Conservation (phyloP, 495 filamentous ascomycete genomes). For the Friedmanniomyces endolithicus region DNA sequence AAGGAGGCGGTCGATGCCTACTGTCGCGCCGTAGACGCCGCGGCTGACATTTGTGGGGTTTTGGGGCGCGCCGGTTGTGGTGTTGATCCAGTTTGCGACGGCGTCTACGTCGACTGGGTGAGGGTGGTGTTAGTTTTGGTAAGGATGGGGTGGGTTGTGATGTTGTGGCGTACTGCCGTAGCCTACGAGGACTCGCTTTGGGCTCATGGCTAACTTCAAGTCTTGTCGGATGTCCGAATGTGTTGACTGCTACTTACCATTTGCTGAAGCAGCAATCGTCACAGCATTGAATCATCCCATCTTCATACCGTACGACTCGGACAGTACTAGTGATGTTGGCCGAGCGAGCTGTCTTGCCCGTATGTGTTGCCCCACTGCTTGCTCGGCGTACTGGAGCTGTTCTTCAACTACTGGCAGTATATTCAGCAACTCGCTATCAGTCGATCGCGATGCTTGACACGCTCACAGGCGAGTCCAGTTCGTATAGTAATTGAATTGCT, state of each 20-base stretch:
- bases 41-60: constrained; percentile 29
- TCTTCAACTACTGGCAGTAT: too few relatives aligned
- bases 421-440: too few relatives aligned
- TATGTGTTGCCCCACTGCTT: neutral
- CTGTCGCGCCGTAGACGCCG: constrained; percentile 33
- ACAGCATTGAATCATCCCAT: too few relatives aligned
- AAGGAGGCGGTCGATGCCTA: constrained; percentile 33
- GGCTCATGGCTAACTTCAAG: constrained; percentile 17
- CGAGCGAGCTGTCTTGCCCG: neutral
- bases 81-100: constrained; percentile 37
- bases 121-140: constrained; percentile 32
- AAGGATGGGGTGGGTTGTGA: neutral
- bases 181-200: constrained; percentile 26
- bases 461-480: too few relatives aligned
- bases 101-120: constrained; percentile 40
- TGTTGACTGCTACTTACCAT: too few relatives aligned
- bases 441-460: too few relatives aligned
- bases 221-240: too few relatives aligned
- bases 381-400: too few relatives aligned
- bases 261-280: too few relatives aligned
- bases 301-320: neutral
- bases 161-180: constrained; percentile 21
- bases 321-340: neutral
- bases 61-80: constrained; percentile 18
- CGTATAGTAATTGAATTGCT: too few relatives aligned